Evolutionary conservation across 2,329 filamentous ascomycete genomes (phyloP).

Genomic region (Drechslera avenae): DNA sequence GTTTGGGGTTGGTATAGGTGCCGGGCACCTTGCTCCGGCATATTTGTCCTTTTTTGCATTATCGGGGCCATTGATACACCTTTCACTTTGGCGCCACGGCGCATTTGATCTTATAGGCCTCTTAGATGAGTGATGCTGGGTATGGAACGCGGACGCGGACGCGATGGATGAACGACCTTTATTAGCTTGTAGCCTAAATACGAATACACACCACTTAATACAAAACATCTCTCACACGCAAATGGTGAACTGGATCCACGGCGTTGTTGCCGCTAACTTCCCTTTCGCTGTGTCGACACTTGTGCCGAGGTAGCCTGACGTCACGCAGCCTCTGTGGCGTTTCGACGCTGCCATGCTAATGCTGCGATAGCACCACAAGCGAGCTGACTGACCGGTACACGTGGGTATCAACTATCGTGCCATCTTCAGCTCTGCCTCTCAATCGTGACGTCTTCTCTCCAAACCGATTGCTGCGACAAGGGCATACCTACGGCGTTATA

Average conservation of each 20-base stretch:
- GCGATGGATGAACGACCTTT: conserved; percentile 19
- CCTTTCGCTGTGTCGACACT: too few species aligned
- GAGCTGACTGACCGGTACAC: conserved; percentile 7
- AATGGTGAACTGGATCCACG: too few species aligned
- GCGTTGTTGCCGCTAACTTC: too few species aligned
- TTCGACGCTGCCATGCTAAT: conserved; percentile 1
- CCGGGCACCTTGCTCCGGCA: conserved; percentile 31
- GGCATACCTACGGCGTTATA: conserved; percentile 2
- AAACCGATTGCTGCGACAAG: conserved; percentile 9
- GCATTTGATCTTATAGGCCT: conserved; percentile 8
- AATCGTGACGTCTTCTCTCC: not conserved
- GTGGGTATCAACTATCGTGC: not conserved
- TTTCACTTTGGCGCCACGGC: conserved; percentile 24
- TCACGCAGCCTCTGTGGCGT: conserved; percentile 1
- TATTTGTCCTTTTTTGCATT: conserved; percentile 41
- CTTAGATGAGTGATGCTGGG: conserved; percentile 19
- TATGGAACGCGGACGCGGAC: conserved; percentile 13
- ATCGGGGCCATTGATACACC: conserved; percentile 40
- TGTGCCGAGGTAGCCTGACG: conserved; percentile 7
- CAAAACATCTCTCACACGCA: not conserved
- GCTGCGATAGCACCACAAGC: not conserved
- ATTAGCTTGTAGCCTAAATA: conserved; percentile 16
- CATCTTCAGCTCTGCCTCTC: conserved; percentile 1
- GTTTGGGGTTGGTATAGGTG: conserved; percentile 22
- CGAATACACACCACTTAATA: conserved; percentile 15